A percentile compares a stretch with the other conserved stretches of the same genome.
Conservation (phyloP, 202 grass and related monocot genomes). For the Setaria italica region DNA sequence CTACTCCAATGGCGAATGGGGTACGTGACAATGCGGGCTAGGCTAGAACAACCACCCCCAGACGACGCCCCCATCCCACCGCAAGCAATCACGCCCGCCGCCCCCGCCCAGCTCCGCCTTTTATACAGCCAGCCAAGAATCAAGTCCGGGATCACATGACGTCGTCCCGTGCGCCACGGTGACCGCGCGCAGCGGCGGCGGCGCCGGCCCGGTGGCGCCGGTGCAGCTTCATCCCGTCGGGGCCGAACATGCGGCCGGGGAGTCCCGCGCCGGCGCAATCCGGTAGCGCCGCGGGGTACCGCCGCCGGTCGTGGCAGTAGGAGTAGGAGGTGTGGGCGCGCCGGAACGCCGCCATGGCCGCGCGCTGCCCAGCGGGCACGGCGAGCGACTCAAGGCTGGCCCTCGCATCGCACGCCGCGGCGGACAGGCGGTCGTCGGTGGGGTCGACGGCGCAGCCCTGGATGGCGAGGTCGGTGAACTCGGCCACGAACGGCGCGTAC, state of each 20-base stretch:
- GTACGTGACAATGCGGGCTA: not conserved
- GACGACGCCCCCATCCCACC: not conserved
- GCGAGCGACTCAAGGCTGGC: conserved; percentile 24
- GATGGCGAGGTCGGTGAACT: conserved; percentile 76
- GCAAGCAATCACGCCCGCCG: not conserved
- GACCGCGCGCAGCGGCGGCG: conserved; percentile 1
- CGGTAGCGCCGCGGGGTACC: conserved; percentile 55
- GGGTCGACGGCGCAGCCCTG: conserved; percentile 68
- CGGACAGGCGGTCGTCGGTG: not conserved
- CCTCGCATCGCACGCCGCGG: conserved; percentile 32
- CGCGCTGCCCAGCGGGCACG: conserved; percentile 44
- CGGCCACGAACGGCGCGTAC: conserved; percentile 89
- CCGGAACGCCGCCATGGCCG: conserved; percentile 62
- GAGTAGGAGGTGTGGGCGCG: conserved; percentile 80
- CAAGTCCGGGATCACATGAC: conserved; percentile 33
- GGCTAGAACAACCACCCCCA: not conserved
- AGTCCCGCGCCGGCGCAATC: conserved; percentile 50
- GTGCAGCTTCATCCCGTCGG: conserved; percentile 59
- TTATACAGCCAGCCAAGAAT: conserved; percentile 4
- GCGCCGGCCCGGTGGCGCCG: conserved; percentile 37
- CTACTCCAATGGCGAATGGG: conserved; percentile 23
- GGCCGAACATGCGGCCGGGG: conserved; percentile 46
- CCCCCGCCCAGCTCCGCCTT: not conserved
- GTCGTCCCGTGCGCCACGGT: conserved; percentile 45
- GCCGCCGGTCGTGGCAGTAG: conserved; percentile 75